These are phyloP conservation scores for Pecoramyces ruminantium DNA, from an alignment of 192 early-diverging fungal species.

Conservation along the genomic window DNA sequence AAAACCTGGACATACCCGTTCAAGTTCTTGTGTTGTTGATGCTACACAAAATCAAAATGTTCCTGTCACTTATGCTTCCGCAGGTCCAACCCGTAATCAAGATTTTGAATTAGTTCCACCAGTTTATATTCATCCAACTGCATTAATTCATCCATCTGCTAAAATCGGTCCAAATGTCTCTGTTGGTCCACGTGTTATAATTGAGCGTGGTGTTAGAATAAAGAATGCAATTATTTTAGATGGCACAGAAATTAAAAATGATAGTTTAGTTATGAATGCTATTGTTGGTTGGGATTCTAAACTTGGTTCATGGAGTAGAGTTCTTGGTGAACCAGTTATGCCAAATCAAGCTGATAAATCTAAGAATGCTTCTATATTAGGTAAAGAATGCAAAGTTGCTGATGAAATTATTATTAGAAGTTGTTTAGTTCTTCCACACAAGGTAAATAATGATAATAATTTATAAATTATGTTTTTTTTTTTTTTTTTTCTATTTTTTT, in stretches of 20 bases:
- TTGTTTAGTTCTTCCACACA: constrained; percentile 94
- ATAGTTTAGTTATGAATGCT: constrained; percentile 67
- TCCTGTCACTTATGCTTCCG: not conserved
- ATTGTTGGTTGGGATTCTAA: constrained; percentile 89
- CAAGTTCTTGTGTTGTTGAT: not conserved
- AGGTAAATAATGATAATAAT: constrained; percentile 46
- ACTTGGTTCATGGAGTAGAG: constrained; percentile 82
- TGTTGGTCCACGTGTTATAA: constrained; percentile 71
- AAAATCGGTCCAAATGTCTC: constrained; percentile 90
- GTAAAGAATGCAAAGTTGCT: constrained; percentile 76
- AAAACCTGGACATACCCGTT: not conserved
- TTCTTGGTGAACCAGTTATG: constrained; percentile 74
- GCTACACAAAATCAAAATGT: not conserved
- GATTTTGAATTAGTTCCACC: constrained; percentile 72
- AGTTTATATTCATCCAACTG: constrained; percentile 89
- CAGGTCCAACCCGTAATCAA: not conserved
- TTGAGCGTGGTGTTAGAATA: constrained; percentile 85
- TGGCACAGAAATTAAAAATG: constrained; percentile 75
- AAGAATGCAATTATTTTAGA: constrained; percentile 88
- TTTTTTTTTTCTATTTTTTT: not conserved
- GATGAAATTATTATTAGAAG: constrained; percentile 91
- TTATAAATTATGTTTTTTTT: not conserved
- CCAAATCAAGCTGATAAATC: constrained; percentile 31
- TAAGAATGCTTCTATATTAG: constrained; percentile 80
- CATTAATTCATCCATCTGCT: constrained; percentile 78